Base-by-base conservation (phyloP, 1,284 basidiomycete species). In the Apiotrichum siamense region DNA sequence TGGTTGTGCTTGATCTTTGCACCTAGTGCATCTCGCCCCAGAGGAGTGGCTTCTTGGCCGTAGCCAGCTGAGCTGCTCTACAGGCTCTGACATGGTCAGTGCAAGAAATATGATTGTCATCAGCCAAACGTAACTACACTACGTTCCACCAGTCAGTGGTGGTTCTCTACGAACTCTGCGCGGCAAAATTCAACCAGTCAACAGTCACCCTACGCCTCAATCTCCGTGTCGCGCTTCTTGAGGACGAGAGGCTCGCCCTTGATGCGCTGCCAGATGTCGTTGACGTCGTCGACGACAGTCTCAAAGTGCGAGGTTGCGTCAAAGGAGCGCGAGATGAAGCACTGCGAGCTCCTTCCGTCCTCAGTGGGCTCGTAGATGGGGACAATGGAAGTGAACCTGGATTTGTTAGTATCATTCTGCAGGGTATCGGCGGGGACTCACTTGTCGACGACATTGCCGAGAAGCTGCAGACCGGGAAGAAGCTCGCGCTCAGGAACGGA, bases 261-360 rank as follows among this genome's bases (percentile, higher is more conserved):
- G 55, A 93, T 83, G 53, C 90, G 80, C 76, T 86, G 83, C 88
- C 89, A 97, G 31, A 96, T 88, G 73, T 94, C 86, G 58, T 86
- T 83, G 37, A 97, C 93, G 59, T 96, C 92, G 51, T 94, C 89
- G 36, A 91, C 88, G 49, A 93, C 91, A 35, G 93, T 97, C 80
- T 99, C 96, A 69, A 98, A 98, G 78, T 99, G 96, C 44, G 89
- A 93, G 10, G 96, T 97, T 12, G 96, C 92, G 73, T 99, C 96
- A 76, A 97, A 97, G 7, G 92, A 97, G 53, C 87, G 88, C 52
- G 96, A 97, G 77, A 98, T 85, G 78, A 89, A 98, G 70, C 98
- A 88, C 66, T 90, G 87, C 70, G 98, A 88, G 59, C 80, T 67
- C 51, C 70, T 72, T 51, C 96, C 96, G 40, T 81, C 77, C 31